These are phyloP conservation scores for Geotrichum klebahnii DNA, from an alignment of 1,139 yeast species.

Conservation along the genomic window DNA sequence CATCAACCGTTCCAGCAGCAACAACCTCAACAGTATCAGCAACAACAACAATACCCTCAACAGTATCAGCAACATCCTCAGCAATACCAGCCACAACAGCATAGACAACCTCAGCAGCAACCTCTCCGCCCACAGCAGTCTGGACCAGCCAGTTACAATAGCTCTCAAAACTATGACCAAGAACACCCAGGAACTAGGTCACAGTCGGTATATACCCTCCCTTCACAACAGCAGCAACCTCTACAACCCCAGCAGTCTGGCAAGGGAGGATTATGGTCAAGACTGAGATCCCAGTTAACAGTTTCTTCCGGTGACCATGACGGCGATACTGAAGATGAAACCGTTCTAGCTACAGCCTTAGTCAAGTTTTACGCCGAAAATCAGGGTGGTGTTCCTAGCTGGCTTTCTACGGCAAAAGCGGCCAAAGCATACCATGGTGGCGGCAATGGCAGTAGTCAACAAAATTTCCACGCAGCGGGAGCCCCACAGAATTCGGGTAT, in stretches of 20 bases:
- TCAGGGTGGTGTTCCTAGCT: conserved; percentile 29
- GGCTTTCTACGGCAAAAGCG: conserved; percentile 27
- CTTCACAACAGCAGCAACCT: background rate
- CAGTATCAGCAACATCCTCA: conserved; percentile 3
- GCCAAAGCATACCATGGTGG: background rate
- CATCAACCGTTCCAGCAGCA: no score
- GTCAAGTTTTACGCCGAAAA: conserved; percentile 33
- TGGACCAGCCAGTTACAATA: conserved; percentile 1
- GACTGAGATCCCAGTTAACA: conserved; percentile 29
- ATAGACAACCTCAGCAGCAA: background rate
- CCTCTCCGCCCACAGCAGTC: background rate
- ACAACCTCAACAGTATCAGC: conserved; percentile 8
- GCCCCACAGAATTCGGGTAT: background rate
- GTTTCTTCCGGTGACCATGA: conserved; percentile 35
- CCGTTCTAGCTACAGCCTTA: conserved; percentile 38
- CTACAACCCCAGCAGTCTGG: background rate
- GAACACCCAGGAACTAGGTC: background rate
- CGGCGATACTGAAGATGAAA: conserved; percentile 37
- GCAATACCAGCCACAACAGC: conserved; percentile 5
- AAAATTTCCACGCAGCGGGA: conserved; percentile 7
- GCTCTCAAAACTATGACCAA: background rate
- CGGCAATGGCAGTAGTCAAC: background rate
- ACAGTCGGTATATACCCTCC: background rate
- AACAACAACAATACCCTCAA: conserved; percentile 3
- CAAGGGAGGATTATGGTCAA: conserved; percentile 9